A percentile compares a stretch with the other conserved stretches of the same genome.
Conservation (phyloP, 805 yeast species). For the Kodamaea laetipori region DNA sequence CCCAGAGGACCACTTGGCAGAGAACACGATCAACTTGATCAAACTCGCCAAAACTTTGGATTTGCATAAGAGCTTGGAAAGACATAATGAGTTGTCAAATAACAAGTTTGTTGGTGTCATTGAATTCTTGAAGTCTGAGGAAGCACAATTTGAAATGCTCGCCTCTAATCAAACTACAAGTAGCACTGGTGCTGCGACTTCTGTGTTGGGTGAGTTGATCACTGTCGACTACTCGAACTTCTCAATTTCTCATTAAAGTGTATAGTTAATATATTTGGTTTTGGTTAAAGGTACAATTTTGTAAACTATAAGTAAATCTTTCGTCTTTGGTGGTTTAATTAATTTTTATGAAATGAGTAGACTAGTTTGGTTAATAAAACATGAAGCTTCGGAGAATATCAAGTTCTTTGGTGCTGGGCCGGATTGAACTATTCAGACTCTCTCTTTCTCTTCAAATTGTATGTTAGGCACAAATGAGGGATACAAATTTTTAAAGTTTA, state of each 20-base stretch:
- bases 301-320: too few species aligned
- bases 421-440: too few species aligned
- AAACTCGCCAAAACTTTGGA: constrained; percentile 37
- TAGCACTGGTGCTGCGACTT: constrained; percentile 13
- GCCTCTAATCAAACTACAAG: constrained; percentile 19
- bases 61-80: constrained; percentile 44
- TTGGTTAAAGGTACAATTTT: too few species aligned
- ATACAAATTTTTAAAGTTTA: too few species aligned
- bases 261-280: constrained; percentile 4
- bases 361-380: too few species aligned
- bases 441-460: too few species aligned
- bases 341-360: too few species aligned
- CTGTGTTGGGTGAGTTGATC: constrained; percentile 37
- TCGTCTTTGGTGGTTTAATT: too few species aligned
- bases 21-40: constrained; percentile 26
- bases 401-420: too few species aligned
- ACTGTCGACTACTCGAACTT: constrained; percentile 47
- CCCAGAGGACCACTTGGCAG: constrained; percentile 12
- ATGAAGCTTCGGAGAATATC: too few species aligned
- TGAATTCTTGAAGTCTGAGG: constrained; percentile 45
- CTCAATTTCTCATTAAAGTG: constrained; percentile 29
- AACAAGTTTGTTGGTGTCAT: constrained; percentile 47
- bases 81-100: constrained; percentile 46
- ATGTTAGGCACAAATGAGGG: too few species aligned
- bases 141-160: constrained; percentile 32